These are phyloP conservation scores for Talaromyces sp. DNA, from an alignment of 2,329 filamentous ascomycete genomes.

Conservation along the genomic window DNA sequence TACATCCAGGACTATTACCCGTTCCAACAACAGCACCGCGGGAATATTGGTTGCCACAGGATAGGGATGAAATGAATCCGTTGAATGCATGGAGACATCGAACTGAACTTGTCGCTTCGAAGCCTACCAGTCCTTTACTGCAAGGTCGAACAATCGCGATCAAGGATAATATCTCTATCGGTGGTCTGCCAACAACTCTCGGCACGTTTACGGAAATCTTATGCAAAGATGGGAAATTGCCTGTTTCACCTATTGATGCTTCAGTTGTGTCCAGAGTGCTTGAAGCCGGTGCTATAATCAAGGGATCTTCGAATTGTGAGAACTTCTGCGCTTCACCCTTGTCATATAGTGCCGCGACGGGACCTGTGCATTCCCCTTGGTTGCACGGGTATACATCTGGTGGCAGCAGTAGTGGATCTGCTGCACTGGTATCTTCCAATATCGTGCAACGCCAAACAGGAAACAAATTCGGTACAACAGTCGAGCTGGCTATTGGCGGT, in stretches of 20 bases:
- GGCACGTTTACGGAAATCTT: slow-evolving; percentile 34
- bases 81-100: slow-evolving; percentile 46
- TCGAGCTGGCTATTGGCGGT: slow-evolving; percentile 39
- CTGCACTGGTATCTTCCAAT: slow-evolving; percentile 29
- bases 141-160: slow-evolving; percentile 31
- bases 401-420: slow-evolving; percentile 37
- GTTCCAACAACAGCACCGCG: not conserved
- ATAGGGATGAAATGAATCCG: slow-evolving; percentile 33
- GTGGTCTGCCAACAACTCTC: slow-evolving; percentile 35
- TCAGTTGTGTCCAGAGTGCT: slow-evolving; percentile 35
- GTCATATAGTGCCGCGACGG: slow-evolving; percentile 37
- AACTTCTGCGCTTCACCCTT: slow-evolving; percentile 38
- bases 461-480: slow-evolving; percentile 26
- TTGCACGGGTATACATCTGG: slow-evolving; percentile 32
- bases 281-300: slow-evolving; percentile 33
- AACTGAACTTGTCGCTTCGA: slow-evolving; percentile 28
- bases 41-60: slow-evolving; percentile 24
- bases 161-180: slow-evolving; percentile 39
- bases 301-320: slow-evolving; percentile 39
- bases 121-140: slow-evolving; percentile 26
- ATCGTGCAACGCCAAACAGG: slow-evolving; percentile 23
- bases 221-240: slow-evolving; percentile 27
- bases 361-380: slow-evolving; percentile 38
- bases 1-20: slow-evolving; percentile 35
- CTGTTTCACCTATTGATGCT: slow-evolving; percentile 36